phyloP scores from a whole-genome alignment of 2,329 filamentous ascomycete genomes.

The Claviceps digitariae region DNA sequence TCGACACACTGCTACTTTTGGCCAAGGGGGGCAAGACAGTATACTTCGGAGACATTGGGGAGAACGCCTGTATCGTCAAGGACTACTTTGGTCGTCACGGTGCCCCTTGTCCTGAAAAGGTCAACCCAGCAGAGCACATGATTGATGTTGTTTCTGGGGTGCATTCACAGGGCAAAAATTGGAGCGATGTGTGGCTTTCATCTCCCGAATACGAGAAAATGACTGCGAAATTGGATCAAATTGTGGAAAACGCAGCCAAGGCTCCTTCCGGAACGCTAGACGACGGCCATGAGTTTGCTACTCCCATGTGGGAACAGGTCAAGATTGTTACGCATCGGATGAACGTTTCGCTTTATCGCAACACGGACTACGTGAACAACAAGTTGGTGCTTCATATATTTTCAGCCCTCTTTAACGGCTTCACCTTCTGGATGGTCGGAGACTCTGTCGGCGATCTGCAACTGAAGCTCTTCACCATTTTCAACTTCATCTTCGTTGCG shows the following conservation, averaged over 20 bases:
- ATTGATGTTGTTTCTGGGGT: slow-evolving; percentile 43
- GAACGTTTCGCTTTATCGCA: slow-evolving; percentile 50
- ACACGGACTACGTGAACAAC: slow-evolving; percentile 52
- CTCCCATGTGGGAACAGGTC: slow-evolving; percentile 48
- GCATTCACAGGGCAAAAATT: slow-evolving; percentile 37
- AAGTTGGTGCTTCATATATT: slow-evolving; percentile 44
- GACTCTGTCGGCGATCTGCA: slow-evolving; percentile 36
- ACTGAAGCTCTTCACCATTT: slow-evolving; percentile 43
- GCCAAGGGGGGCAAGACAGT: slow-evolving; percentile 52
- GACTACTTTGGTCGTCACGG: slow-evolving; percentile 56
- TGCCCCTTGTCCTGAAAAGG: slow-evolving; percentile 44
- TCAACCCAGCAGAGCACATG: slow-evolving; percentile 68
- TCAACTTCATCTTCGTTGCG: slow-evolving; percentile 51
- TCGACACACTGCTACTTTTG: slow-evolving; percentile 51
- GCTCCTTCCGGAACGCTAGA: slow-evolving; percentile 27
- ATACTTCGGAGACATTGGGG: slow-evolving; percentile 54
- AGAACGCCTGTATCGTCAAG: slow-evolving; percentile 38
- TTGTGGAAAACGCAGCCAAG: slow-evolving; percentile 41
- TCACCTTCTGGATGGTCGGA: slow-evolving; percentile 47
- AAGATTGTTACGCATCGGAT: slow-evolving; percentile 50
- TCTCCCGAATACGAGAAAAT: slow-evolving; percentile 45
- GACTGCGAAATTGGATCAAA: slow-evolving; percentile 47
- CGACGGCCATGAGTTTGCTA: slow-evolving; percentile 58
- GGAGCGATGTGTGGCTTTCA: slow-evolving; percentile 58
- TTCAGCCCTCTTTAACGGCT: slow-evolving; percentile 45